Conservation (phyloP, 2,329 filamentous ascomycete genomes). For the Cordyceps cicadae region DNA sequence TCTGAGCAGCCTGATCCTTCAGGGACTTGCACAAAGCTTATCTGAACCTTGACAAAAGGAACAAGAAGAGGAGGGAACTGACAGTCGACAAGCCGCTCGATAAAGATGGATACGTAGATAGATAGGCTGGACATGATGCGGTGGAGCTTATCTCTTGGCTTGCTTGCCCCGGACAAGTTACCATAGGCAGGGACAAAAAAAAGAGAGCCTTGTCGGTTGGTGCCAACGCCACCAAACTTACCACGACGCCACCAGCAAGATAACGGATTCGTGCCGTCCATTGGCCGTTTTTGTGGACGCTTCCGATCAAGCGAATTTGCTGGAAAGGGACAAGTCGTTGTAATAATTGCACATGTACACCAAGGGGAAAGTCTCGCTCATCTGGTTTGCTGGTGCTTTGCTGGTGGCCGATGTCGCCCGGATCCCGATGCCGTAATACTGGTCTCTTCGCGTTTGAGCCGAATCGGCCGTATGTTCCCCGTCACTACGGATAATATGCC, state of each 20-base stretch:
- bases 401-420: conserved; percentile 1
- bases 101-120: background rate
- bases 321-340: background rate
- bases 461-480: background rate
- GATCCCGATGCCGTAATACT: background rate
- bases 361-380: background rate
- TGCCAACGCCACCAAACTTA: conserved; percentile 2
- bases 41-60: background rate
- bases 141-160: conserved; percentile 12
- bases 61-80: background rate
- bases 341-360: background rate
- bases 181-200: background rate
- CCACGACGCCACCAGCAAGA: conserved; percentile 9
- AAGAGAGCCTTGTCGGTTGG: background rate
- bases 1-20: background rate
- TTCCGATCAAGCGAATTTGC: background rate
- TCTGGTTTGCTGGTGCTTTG: no score
- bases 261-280: background rate
- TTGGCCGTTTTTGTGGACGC: background rate
- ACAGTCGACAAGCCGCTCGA: background rate
- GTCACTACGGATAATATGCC: no score
- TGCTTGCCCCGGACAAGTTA: background rate
- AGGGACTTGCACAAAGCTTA: background rate
- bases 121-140: background rate
- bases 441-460: background rate